Conservation (phyloP, 2,329 filamentous ascomycete genomes). For the Aspergillus tubingensis region DNA sequence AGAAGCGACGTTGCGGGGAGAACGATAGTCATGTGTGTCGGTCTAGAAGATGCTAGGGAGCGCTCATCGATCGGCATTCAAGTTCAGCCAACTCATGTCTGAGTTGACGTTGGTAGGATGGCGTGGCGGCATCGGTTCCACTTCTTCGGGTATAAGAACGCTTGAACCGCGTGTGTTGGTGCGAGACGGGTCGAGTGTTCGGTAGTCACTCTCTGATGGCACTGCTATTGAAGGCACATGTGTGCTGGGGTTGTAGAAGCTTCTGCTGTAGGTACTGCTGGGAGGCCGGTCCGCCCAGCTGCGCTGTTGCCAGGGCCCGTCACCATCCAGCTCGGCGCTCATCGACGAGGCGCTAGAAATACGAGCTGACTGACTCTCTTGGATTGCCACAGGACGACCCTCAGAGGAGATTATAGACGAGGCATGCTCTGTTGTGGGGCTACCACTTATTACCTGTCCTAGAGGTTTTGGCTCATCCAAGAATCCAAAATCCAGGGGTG, state of each 20-base stretch:
- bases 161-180: slow-evolving; percentile 34
- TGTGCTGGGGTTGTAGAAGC: slow-evolving; percentile 36
- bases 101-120: slow-evolving; percentile 33
- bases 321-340: slow-evolving; percentile 38
- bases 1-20: background rate
- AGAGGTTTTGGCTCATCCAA: slow-evolving; percentile 43
- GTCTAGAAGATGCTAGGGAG: background rate
- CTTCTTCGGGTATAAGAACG: slow-evolving; percentile 34
- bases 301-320: slow-evolving; percentile 27
- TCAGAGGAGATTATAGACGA: slow-evolving; percentile 24
- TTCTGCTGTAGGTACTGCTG: slow-evolving; percentile 46
- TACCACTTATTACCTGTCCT: slow-evolving; percentile 43
- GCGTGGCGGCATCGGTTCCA: slow-evolving; percentile 25
- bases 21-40: background rate
- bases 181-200: slow-evolving; percentile 20
- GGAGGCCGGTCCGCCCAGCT: slow-evolving; percentile 40
- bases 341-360: slow-evolving; percentile 48
- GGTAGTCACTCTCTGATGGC: slow-evolving; percentile 16
- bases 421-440: slow-evolving; percentile 44
- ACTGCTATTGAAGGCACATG: slow-evolving; percentile 23
- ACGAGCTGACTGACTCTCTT: slow-evolving; percentile 44
- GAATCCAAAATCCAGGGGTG: slow-evolving; percentile 39
- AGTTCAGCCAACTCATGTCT: slow-evolving; percentile 49
- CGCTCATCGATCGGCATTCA: slow-evolving; percentile 32
- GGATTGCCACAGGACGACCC: slow-evolving; percentile 36